phyloP scores from a whole-genome alignment of 2,329 filamentous ascomycete species.

The Sclerotinia borealis region DNA sequence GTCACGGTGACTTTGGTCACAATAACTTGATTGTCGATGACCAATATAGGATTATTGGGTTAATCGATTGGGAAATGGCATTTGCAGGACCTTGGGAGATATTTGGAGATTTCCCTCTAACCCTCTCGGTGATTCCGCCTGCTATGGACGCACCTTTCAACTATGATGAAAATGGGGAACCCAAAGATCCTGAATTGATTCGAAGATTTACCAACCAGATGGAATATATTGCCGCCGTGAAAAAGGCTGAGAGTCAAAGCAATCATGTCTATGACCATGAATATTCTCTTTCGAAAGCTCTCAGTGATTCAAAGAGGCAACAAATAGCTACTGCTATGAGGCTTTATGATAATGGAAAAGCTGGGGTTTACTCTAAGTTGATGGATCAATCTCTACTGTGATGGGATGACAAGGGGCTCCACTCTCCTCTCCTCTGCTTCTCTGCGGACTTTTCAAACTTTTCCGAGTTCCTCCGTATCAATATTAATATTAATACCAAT shows the following conservation, averaged over 20 bases:
- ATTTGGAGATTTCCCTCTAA: background rate
- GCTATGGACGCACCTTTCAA: conserved; percentile 14
- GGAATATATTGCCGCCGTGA: conserved; percentile 2
- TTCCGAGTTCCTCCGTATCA: too few species aligned
- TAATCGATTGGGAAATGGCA: conserved; percentile 34
- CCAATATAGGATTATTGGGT: conserved; percentile 23
- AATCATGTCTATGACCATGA: background rate
- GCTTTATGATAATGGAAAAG: conserved; percentile 10
- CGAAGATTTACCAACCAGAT: background rate
- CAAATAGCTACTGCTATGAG: conserved; percentile 12
- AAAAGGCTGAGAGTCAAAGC: background rate
- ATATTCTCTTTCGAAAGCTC: background rate
- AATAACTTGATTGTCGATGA: conserved; percentile 31
- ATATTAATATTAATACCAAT: too few species aligned
- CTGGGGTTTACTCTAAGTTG: too few species aligned
- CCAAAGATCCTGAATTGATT: conserved; percentile 5
- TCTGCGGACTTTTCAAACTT: too few species aligned
- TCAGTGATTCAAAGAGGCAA: conserved; percentile 4
- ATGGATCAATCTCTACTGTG: too few species aligned
- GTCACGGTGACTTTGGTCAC: conserved; percentile 31
- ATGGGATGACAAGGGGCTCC: too few species aligned
- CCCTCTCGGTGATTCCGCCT: conserved; percentile 3
- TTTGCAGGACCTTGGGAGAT: conserved; percentile 11
- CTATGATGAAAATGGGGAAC: conserved; percentile 8
- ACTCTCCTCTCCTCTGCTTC: too few species aligned